Evolutionary conservation across 495 filamentous ascomycete species (phyloP).

Genomic region (Alectoria sarmentosa): DNA sequence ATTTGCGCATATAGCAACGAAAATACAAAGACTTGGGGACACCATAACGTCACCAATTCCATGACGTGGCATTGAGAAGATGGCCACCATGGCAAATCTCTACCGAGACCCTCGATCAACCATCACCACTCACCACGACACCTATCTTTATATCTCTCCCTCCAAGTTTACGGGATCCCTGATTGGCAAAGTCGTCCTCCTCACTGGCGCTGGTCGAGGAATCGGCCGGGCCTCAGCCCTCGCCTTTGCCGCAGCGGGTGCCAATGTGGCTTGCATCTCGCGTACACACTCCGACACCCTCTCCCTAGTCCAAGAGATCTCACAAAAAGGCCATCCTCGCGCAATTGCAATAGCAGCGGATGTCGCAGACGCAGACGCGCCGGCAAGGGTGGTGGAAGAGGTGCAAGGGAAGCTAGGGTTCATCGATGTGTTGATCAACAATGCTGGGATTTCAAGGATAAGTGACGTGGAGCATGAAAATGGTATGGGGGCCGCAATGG

Average conservation of each 20-base stretch:
- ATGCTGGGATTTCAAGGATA: slow-evolving; percentile 20
- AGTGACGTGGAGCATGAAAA: slow-evolving; percentile 25
- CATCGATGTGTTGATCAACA: slow-evolving; percentile 32
- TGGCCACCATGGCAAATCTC: slow-evolving; percentile 13
- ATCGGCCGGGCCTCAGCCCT: slow-evolving; percentile 65
- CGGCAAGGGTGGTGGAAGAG: slow-evolving; percentile 13
- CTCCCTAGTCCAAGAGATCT: slow-evolving; percentile 17
- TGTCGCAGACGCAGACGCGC: slow-evolving; percentile 20
- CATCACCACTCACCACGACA: slow-evolving; percentile 11
- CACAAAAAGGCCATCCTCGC: slow-evolving; percentile 19
- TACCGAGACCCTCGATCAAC: slow-evolving; percentile 11
- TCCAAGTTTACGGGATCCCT: slow-evolving; percentile 38
- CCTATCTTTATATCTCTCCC: slow-evolving; percentile 29
- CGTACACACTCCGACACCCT: slow-evolving; percentile 19
- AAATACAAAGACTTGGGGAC: no score
- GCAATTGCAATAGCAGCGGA: slow-evolving; percentile 24
- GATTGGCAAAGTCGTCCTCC: slow-evolving; percentile 59
- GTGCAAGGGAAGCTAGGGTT: slow-evolving; percentile 23
- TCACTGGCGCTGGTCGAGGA: slow-evolving; percentile 63
- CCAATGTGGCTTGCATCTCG: slow-evolving; percentile 49
- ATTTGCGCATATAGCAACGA: no score
- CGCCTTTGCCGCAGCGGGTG: slow-evolving; percentile 60
- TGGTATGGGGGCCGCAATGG: slow-evolving; percentile 23
- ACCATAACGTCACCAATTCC: no score
- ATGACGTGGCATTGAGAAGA: no score